Evolutionary conservation across 257 asterid genomes (phyloP), one percentile per base, ranked within the genome.

Genomic region (Perilla frutescens): DNA sequence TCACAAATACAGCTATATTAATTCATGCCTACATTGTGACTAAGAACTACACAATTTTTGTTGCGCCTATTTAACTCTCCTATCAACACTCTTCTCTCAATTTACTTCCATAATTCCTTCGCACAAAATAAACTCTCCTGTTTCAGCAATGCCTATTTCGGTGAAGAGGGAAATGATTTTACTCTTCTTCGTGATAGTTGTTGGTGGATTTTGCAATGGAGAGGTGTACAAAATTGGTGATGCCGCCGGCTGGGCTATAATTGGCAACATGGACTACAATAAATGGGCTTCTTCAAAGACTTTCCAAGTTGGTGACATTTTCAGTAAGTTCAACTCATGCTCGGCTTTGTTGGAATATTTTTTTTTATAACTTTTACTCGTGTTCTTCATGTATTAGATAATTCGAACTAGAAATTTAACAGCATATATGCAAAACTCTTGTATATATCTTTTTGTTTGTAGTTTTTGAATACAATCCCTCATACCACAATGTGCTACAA

Each of bases 151-250:
- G 94, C 82, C 9, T 8, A 44, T 40, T 39, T 20, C 44, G 55
- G 64, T 26, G n/a, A 70, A 81, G 69, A 61, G 11, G 12, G 68
- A 55, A n/a, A 13, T 26, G 40, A n/a, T 32, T 76, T 4, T 87
- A 12, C 31, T 87, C 44, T 47, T 83, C 29, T 29, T 76, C 1
- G 4, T 77, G 41, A 40, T 69, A 70, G 47, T 67, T 43, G 29
- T 79, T 39, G 55, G 39, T 47, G 82, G 79, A 10, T 3, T 68
- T 6, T 63, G 79, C 39, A 44, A 74, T 5, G 73, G 70, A 1
- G n/a, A 55, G 1, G 81, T 81, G 14, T 81, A 84, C 85, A 72
- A 79, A 75, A 82, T 90, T 31, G 97, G 96, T 1, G 97, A 84
- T 12, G 37, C 64, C 1, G 79, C 62, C 6, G 93, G 93, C 1